These are phyloP conservation scores for Fonticula alba DNA, from an alignment of 78 protist species.

Conservation along the genomic window DNA sequence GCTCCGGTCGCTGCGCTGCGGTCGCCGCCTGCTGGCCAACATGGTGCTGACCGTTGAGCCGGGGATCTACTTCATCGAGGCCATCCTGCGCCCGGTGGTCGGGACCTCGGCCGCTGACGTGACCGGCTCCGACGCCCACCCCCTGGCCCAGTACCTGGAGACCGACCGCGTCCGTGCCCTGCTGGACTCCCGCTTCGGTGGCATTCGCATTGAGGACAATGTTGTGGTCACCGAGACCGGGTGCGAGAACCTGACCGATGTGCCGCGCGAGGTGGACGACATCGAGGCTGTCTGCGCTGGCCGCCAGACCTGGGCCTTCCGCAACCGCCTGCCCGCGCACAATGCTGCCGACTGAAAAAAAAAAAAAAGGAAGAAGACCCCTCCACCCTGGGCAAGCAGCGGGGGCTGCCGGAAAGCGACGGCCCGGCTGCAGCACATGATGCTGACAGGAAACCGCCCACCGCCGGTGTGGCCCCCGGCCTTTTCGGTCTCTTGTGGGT, in stretches of 20 bases:
- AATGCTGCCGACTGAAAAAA: not conserved
- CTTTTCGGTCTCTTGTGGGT: no score
- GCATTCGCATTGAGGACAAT: conserved; percentile 81
- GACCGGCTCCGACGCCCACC: conserved; percentile 20
- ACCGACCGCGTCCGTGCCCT: not conserved
- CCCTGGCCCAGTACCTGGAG: not conserved
- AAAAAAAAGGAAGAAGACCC: not conserved
- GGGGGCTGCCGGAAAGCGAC: no score
- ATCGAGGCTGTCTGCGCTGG: conserved; percentile 39
- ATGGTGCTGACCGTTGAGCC: conserved; percentile 84
- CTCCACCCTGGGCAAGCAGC: not conserved
- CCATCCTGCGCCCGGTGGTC: conserved; percentile 32
- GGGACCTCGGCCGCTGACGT: conserved; percentile 21
- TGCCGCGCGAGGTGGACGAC: conserved; percentile 57
- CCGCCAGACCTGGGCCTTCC: not conserved
- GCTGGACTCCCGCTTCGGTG: conserved; percentile 43
- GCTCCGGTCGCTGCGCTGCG: not conserved
- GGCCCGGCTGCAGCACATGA: no score
- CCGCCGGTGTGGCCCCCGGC: no score
- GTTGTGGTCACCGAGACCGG: conserved; percentile 65
- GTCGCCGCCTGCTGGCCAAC: not conserved
- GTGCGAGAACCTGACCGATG: conserved; percentile 23
- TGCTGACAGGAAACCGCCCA: no score
- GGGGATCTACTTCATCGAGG: conserved; percentile 70
- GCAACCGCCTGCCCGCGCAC: not conserved